phyloP scores from a whole-genome alignment of 768 basidiomycete genomes.

The Phanerochaete sordida region DNA sequence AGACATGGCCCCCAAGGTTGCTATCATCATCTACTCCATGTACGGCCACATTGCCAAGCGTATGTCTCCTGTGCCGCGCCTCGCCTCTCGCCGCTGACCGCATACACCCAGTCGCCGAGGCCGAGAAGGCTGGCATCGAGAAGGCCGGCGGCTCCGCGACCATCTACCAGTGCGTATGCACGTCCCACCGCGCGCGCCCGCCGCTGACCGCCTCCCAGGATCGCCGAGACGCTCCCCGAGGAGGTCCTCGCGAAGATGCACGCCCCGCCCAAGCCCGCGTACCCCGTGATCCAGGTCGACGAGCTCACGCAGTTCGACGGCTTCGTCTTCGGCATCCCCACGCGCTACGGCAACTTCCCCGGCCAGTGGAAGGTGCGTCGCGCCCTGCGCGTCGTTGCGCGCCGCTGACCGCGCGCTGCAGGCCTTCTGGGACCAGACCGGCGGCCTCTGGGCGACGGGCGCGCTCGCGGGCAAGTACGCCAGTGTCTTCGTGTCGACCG shows the following conservation, averaged over 20 bases:
- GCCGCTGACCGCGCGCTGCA: constrained; percentile 19
- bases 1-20: constrained; percentile 39
- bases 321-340: constrained; percentile 73
- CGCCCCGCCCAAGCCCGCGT: constrained; percentile 67
- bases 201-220: constrained; percentile 33
- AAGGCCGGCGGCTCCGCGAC: constrained; percentile 39
- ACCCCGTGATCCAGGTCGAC: constrained; percentile 59
- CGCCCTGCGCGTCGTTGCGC: not conserved
- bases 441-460: constrained; percentile 58
- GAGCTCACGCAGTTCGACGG: constrained; percentile 62
- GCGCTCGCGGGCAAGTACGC: constrained; percentile 72
- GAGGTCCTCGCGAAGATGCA: constrained; percentile 68
- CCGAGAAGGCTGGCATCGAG: constrained; percentile 39
- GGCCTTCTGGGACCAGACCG: constrained; percentile 77
- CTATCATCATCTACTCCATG: constrained; percentile 71
- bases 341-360: constrained; percentile 78
- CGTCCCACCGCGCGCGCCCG: not conserved
- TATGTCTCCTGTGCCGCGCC: constrained; percentile 30
- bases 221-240: constrained; percentile 73
- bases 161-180: constrained; percentile 42
- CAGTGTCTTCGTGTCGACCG: constrained; percentile 71
- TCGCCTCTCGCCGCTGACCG: not conserved
- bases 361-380: constrained; percentile 71
- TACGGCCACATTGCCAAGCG: constrained; percentile 71
- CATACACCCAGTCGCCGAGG: constrained; percentile 52